phyloP scores from a whole-genome alignment of 2,329 filamentous ascomycete species.

The Verticillium longisporum region DNA sequence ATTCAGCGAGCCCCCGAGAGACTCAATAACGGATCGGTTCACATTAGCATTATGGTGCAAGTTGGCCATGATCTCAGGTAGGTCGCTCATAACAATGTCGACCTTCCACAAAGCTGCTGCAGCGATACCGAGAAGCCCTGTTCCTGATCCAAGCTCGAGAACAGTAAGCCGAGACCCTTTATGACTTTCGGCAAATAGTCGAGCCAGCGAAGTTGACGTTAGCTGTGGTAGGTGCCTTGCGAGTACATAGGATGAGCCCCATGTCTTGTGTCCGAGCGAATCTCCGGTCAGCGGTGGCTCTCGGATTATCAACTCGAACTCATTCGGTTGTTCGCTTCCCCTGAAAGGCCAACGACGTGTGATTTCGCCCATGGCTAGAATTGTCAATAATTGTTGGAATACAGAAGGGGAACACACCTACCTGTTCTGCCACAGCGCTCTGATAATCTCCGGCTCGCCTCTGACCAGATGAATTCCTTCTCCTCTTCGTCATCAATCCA shows the following conservation, averaged over 20 bases:
- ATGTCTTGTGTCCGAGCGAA: conserved; percentile 87
- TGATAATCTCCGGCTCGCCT: conserved; percentile 71
- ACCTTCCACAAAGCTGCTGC: conserved; percentile 66
- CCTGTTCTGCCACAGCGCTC: conserved; percentile 79
- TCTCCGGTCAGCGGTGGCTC: conserved; percentile 87
- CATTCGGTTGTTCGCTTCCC: conserved; percentile 20
- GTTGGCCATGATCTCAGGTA: conserved; percentile 78
- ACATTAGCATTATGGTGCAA: conserved; percentile 62
- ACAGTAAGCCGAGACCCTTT: conserved; percentile 27
- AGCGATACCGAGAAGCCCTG: conserved; percentile 82
- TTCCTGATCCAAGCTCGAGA: conserved; percentile 84
- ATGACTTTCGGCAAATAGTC: conserved; percentile 32
- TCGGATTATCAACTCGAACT: conserved; percentile 63
- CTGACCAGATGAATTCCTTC: conserved; percentile 66
- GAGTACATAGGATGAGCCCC: conserved; percentile 85
- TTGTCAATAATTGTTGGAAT: background rate
- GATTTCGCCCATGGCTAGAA: conserved; percentile 48
- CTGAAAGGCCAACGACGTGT: conserved; percentile 47
- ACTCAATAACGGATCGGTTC: conserved; percentile 53
- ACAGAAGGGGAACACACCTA: conserved; percentile 20
- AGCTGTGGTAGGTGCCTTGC: conserved; percentile 60
- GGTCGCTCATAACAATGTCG: conserved; percentile 69
- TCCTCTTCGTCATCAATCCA: conserved; percentile 65
- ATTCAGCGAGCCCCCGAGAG: conserved; percentile 47
- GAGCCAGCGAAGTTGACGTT: conserved; percentile 33